A percentile compares a stretch with the other conserved stretches of the same genome.
These are phyloP conservation scores for Tylopilus plumbeoviolaceoides DNA, from an alignment of 768 basidiomycete genomes.

Conservation along the genomic window DNA sequence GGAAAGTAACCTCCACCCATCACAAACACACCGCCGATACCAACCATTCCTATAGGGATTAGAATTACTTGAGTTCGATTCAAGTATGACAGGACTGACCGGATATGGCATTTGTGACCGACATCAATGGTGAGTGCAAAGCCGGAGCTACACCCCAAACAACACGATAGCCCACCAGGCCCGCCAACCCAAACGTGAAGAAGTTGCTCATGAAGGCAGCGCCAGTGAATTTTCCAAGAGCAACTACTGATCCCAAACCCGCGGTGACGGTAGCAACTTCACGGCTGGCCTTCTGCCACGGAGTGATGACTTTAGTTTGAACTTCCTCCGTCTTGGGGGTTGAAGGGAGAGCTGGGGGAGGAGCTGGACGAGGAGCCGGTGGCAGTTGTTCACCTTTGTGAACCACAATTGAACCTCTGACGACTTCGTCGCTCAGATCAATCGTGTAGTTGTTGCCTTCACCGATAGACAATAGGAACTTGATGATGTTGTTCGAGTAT, in stretches of 20 bases:
- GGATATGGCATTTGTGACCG: slow-evolving; percentile 86
- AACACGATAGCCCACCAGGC: slow-evolving; percentile 82
- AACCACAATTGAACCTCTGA: slow-evolving; percentile 73
- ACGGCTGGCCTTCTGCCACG: slow-evolving; percentile 77
- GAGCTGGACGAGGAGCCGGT: slow-evolving; percentile 63
- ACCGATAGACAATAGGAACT: slow-evolving; percentile 80
- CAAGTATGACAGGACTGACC: slow-evolving; percentile 40
- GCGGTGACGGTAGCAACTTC: slow-evolving; percentile 72
- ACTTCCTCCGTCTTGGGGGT: slow-evolving; percentile 44
- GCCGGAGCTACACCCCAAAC: slow-evolving; percentile 90
- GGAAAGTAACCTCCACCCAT: slow-evolving; percentile 89
- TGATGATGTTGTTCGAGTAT: slow-evolving; percentile 89
- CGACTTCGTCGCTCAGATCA: slow-evolving; percentile 79
- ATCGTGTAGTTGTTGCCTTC: slow-evolving; percentile 58
- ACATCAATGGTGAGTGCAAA: slow-evolving; percentile 87
- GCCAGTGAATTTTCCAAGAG: slow-evolving; percentile 74
- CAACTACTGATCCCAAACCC: slow-evolving; percentile 71
- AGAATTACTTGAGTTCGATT: not conserved
- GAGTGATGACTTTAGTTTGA: slow-evolving; percentile 59
- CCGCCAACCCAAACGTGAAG: slow-evolving; percentile 85
- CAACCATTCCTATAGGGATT: slow-evolving; percentile 56
- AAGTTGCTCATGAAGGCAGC: slow-evolving; percentile 85
- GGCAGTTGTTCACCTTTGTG: slow-evolving; percentile 64
- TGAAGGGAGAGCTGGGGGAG: slow-evolving; percentile 56
- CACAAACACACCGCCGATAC: slow-evolving; percentile 81